Percentiles rank a stretch among this genome's conserved stretches.
These are phyloP conservation scores for Pseudotulostoma volvatum DNA, from an alignment of 495 filamentous ascomycete genomes.

Conservation along the genomic window DNA sequence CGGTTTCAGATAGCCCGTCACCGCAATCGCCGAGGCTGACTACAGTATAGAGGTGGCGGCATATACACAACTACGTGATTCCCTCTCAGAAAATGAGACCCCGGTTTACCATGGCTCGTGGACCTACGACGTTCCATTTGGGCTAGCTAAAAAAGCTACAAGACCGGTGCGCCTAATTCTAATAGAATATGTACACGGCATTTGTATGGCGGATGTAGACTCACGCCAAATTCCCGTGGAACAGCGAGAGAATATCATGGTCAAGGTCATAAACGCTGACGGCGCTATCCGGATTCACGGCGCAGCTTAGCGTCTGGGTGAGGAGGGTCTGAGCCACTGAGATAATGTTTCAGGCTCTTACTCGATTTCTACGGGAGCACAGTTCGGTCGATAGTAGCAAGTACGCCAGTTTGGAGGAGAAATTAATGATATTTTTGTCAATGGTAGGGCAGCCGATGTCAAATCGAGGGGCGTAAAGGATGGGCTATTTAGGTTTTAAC, in stretches of 20 bases:
- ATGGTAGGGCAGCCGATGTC: background rate
- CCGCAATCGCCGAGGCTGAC: background rate
- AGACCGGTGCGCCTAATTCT: slow-evolving; percentile 1
- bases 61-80: background rate
- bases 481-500: too few relatives aligned
- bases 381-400: background rate
- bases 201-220: background rate
- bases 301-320: too few relatives aligned
- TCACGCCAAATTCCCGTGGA: background rate
- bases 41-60: background rate
- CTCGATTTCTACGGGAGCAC: background rate
- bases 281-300: background rate
- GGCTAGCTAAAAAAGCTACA: background rate
- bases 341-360: background rate
- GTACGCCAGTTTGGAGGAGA: too few relatives aligned
- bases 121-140: background rate
- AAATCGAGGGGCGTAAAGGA: background rate
- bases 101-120: background rate
- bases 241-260: background rate
- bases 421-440: background rate
- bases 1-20: background rate
- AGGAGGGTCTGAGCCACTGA: too few relatives aligned
- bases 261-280: background rate
- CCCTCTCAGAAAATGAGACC: background rate
- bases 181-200: background rate